A percentile compares a stretch with the other conserved stretches of the same genome.
These are phyloP conservation scores for Asterella californica DNA, from an alignment of 225 moss, liverwort and hornwort genomes.

Conservation along the genomic window DNA sequence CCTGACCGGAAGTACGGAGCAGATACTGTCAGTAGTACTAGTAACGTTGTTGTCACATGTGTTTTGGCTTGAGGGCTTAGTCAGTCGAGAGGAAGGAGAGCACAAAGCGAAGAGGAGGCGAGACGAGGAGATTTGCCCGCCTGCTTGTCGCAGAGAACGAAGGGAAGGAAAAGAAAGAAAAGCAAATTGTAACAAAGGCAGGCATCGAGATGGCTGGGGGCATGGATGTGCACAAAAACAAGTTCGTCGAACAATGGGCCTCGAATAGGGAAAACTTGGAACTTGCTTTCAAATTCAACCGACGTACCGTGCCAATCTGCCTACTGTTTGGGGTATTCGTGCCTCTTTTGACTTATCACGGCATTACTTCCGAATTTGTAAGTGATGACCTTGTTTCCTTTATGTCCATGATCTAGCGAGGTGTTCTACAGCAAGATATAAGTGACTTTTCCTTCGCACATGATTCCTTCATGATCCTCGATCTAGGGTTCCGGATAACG, in stretches of 20 bases:
- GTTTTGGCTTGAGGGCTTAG: too few species aligned
- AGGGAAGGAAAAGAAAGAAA: not conserved
- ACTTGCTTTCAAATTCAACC: constrained; percentile 73
- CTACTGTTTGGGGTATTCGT: constrained; percentile 67
- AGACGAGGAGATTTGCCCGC: not conserved
- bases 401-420: not conserved
- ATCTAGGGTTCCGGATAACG: constrained; percentile 1
- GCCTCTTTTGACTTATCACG: constrained; percentile 68
- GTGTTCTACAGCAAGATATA: not conserved
- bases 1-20: too few species aligned
- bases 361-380: constrained; percentile 76
- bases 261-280: constrained; percentile 81
- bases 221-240: constrained; percentile 84
- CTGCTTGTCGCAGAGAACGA: not conserved
- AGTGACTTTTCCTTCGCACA: not conserved
- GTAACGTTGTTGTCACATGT: too few species aligned
- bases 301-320: constrained; percentile 60
- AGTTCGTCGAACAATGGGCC: constrained; percentile 85
- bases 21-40: too few species aligned
- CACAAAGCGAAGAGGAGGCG: not conserved
- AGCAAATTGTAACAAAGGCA: not conserved
- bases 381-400: constrained; percentile 24
- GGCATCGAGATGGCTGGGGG: constrained; percentile 94
- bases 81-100: too few species aligned
- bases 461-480: not conserved